Percentiles rank a stretch among this genome's conserved stretches.
These are phyloP conservation scores for Paecilomyces fulvus DNA, from an alignment of 2,329 filamentous ascomycete genomes.

Conservation along the genomic window DNA sequence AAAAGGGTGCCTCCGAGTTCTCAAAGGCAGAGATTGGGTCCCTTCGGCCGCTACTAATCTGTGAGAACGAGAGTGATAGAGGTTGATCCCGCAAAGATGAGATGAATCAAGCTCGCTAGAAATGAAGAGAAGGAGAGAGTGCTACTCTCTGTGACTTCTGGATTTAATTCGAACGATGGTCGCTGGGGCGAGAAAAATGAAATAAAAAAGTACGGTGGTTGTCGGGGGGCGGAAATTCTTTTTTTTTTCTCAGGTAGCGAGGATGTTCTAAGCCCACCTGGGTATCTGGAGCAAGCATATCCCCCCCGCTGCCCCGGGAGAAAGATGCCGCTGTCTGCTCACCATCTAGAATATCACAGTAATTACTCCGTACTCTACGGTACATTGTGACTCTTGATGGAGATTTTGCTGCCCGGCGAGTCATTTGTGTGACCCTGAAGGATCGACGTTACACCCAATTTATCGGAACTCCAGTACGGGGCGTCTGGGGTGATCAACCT, in stretches of 20 bases:
- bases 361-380: too few relatives aligned
- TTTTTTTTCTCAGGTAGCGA: neutral
- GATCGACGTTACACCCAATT: neutral
- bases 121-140: neutral
- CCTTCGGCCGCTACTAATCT: neutral
- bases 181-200: neutral
- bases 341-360: neutral
- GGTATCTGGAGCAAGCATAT: neutral
- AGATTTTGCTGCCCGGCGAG: neutral
- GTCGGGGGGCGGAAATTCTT: neutral
- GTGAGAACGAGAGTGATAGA: neutral
- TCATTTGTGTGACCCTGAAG: neutral
- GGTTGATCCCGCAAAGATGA: neutral
- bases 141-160: neutral
- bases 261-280: neutral
- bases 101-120: neutral
- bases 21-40: neutral
- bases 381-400: neutral
- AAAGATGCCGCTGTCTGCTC: neutral
- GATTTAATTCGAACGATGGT: neutral
- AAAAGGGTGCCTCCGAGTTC: neutral
- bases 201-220: neutral
- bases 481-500: neutral
- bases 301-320: neutral
- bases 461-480: neutral